phyloP scores from a whole-genome alignment of 2,329 filamentous ascomycete species.

The Claviceps fusiformis region DNA sequence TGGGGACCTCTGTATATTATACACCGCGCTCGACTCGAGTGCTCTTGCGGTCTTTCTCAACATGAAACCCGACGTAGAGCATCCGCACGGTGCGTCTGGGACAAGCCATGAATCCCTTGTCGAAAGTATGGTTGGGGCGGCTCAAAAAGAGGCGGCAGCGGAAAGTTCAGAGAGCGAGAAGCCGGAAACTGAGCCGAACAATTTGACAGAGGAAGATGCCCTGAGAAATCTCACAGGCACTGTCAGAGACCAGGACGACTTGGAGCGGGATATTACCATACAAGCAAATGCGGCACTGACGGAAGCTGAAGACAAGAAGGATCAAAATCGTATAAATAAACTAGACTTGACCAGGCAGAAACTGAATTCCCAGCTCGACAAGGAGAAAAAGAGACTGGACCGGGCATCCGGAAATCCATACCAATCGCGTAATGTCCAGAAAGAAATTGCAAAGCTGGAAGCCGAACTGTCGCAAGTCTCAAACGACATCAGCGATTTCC shows the following conservation, averaged over 20 bases:
- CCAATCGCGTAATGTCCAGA: slow-evolving; percentile 43
- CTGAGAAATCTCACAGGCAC: slow-evolving; percentile 51
- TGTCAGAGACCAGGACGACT: slow-evolving; percentile 74
- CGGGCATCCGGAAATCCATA: slow-evolving; percentile 30
- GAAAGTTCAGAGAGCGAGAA: slow-evolving; percentile 3
- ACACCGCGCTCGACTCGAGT: neutral
- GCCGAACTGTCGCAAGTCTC: slow-evolving; percentile 50
- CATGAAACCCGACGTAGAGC: slow-evolving; percentile 16
- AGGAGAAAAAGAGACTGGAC: slow-evolving; percentile 32
- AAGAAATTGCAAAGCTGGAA: slow-evolving; percentile 53
- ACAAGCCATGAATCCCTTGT: slow-evolving; percentile 15
- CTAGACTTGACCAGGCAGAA: slow-evolving; percentile 40
- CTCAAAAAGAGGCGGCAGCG: slow-evolving; percentile 11
- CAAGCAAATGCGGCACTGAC: slow-evolving; percentile 47
- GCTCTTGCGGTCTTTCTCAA: neutral
- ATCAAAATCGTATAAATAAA: slow-evolving; percentile 48
- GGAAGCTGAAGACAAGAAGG: slow-evolving; percentile 49
- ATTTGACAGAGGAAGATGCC: slow-evolving; percentile 43
- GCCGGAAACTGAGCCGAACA: slow-evolving; percentile 12
- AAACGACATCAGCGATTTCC: slow-evolving; percentile 67
- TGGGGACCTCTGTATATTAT: neutral
- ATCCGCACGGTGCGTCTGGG: slow-evolving; percentile 8
- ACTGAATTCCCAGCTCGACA: slow-evolving; percentile 51
- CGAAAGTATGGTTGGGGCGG: slow-evolving; percentile 17
- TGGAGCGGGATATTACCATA: slow-evolving; percentile 71